Conservation (phyloP, 2,329 filamentous ascomycete species). For the Endoconidiophora laricicola region DNA sequence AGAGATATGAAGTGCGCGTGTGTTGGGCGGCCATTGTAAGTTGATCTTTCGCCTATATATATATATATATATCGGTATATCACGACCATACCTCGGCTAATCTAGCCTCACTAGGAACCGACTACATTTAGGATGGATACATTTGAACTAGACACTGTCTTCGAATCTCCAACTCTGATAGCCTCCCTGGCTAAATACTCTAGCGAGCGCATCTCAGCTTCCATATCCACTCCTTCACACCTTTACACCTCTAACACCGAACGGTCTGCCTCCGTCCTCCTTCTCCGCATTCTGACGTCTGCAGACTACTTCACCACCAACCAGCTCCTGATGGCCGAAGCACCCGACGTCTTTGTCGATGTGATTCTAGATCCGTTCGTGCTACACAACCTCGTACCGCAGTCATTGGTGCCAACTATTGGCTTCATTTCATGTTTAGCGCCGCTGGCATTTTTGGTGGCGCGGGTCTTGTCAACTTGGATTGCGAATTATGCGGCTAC, state of each 20-base stretch:
- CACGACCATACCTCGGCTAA: background rate
- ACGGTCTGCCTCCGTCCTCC: constrained; percentile 35
- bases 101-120: constrained; percentile 48
- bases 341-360: constrained; percentile 62
- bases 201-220: constrained; percentile 10
- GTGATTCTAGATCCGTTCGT: constrained; percentile 75
- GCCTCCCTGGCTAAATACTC: constrained; percentile 49
- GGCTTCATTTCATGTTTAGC: constrained; percentile 50
- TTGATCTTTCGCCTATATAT: constrained; percentile 14
- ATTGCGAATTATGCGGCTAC: constrained; percentile 15
- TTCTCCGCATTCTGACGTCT: constrained; percentile 57
- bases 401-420: constrained; percentile 56
- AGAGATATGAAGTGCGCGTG: constrained; percentile 77
- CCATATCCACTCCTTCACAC: background rate
- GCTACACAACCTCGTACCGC: constrained; percentile 55
- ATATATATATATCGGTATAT: background rate
- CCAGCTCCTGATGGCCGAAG: constrained; percentile 53
- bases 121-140: constrained; percentile 59
- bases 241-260: background rate
- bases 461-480: constrained; percentile 1
- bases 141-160: constrained; percentile 43
- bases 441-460: constrained; percentile 14
- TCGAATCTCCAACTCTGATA: constrained; percentile 44
- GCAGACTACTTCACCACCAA: constrained; percentile 77
- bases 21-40: constrained; percentile 89